phyloP scores from a whole-genome alignment of 164 flowering plant species.

The Chimonanthus praecox region DNA sequence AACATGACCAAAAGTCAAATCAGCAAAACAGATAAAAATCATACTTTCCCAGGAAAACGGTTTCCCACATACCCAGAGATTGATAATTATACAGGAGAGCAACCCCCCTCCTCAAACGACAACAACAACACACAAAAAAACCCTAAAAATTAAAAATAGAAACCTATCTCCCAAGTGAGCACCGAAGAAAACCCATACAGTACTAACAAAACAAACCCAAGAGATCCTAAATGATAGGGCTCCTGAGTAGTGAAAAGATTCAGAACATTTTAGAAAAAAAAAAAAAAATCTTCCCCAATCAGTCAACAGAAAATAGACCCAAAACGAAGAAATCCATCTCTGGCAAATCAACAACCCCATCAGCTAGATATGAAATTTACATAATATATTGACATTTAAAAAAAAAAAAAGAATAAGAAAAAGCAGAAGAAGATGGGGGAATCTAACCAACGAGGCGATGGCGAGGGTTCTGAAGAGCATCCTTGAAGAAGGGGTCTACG shows the following conservation, averaged over 20 bases:
- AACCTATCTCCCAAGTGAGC: neutral
- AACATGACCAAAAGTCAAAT: neutral
- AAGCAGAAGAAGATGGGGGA: neutral
- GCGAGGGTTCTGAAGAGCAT: constrained; percentile 94
- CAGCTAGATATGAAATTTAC: neutral
- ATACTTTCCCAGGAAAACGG: neutral
- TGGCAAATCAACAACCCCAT: neutral
- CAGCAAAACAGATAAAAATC: neutral
- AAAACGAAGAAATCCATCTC: neutral
- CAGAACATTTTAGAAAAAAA: too few species aligned
- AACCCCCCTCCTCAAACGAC: neutral
- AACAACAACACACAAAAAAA: neutral
- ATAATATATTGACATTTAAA: too few species aligned
- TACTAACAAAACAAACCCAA: neutral
- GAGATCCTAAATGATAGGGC: too few species aligned
- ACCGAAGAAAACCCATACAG: neutral
- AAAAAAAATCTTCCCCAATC: too few species aligned
- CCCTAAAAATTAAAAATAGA: neutral
- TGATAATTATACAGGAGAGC: too few species aligned
- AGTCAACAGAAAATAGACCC: too few species aligned
- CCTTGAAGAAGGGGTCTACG: constrained; percentile 83
- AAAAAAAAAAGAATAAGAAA: neutral
- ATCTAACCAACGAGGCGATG: constrained; percentile 71
- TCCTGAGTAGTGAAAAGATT: too few species aligned
- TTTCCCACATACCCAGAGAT: too few species aligned